Conservation (phyloP, 208 protist species). For the Sergeia podlipaevii region DNA sequence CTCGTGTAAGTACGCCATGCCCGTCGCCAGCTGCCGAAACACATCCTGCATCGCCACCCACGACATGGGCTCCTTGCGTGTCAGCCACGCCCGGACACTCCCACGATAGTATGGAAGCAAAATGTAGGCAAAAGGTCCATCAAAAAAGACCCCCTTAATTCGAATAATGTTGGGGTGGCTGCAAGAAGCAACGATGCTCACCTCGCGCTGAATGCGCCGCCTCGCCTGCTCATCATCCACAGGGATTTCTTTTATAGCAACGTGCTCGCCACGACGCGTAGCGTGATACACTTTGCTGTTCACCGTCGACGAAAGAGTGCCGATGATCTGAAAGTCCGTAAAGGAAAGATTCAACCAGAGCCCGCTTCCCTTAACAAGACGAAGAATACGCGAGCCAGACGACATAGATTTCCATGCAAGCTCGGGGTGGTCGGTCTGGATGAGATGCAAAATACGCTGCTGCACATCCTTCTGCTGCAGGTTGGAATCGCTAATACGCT, state of each 20-base stretch:
- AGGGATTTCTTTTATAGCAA: slow-evolving; percentile 62
- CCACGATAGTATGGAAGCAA: slow-evolving; percentile 52
- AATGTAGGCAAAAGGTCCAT: slow-evolving; percentile 67
- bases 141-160: slow-evolving; percentile 76
- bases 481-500: slow-evolving; percentile 27
- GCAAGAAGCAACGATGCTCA: slow-evolving; percentile 48
- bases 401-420: slow-evolving; percentile 66
- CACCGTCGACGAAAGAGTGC: slow-evolving; percentile 44
- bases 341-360: slow-evolving; percentile 67
- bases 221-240: slow-evolving; percentile 41
- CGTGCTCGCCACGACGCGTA: slow-evolving; percentile 40
- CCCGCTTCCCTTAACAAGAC: slow-evolving; percentile 60
- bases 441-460: slow-evolving; percentile 45
- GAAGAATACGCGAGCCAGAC: slow-evolving; percentile 54
- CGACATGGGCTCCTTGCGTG: slow-evolving; percentile 33
- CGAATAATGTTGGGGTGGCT: slow-evolving; percentile 64
- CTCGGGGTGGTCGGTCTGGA: slow-evolving; percentile 54
- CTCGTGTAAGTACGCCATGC: slow-evolving; percentile 69
- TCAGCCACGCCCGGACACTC: slow-evolving; percentile 28
- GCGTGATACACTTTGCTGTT: slow-evolving; percentile 79
- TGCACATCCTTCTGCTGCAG: slow-evolving; percentile 45
- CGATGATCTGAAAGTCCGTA: slow-evolving; percentile 55
- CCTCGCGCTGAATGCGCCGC: slow-evolving; percentile 53
- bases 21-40: slow-evolving; percentile 58
- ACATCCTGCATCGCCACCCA: slow-evolving; percentile 53